Base-by-base conservation (phyloP, 257 asterid species). In the Fraxinus excelsior region DNA sequence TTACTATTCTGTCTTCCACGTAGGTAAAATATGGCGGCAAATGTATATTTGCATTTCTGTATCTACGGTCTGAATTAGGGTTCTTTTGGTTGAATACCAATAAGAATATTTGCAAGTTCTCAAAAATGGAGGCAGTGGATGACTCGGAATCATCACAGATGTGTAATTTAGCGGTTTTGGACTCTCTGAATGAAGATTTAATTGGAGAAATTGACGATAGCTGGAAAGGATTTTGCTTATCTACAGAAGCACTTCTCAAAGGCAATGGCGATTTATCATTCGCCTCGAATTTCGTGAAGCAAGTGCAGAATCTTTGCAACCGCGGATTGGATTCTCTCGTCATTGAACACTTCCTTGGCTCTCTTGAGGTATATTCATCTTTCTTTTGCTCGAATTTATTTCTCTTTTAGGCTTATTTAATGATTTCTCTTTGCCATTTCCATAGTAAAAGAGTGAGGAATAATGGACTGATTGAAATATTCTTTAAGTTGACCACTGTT, bases 191-290 rank as follows among this genome's bases (percentile, higher is more conserved):
- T 76, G 88, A 74, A 40, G 85, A 29, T 66, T 83, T 94, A 7
- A 51, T 86, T 72, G 84, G 74, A 65, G 88, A 86, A 80, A 84
- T 95, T 76, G 80, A 85, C 80, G 86, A 76, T 32, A 87, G 90
- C 85, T 95, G 99, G 99, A 79, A 85, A 29, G 84, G 85, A 14
- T 95, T 91, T 74, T 89, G 93, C 87, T 76, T 35, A 46, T 82
- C 87, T 14, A 75, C 90, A 23, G 96, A 88, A 76, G 79, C 86
- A 7, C 83, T 91, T 71, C 82, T 90, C 2, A 76, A 83, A 31
- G 90, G 91, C 67, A 87, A 72, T 62, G 87, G 82, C 51, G 88
- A 87, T 76, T 76, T 83, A 35, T 85, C 87, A 62, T 76, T 77
- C 38, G 77, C 86, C 37, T 75, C 89, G 14, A 87, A 84, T 73